phyloP scores from a whole-genome alignment of 768 basidiomycete species.

The Tylopilus subfusipes region DNA sequence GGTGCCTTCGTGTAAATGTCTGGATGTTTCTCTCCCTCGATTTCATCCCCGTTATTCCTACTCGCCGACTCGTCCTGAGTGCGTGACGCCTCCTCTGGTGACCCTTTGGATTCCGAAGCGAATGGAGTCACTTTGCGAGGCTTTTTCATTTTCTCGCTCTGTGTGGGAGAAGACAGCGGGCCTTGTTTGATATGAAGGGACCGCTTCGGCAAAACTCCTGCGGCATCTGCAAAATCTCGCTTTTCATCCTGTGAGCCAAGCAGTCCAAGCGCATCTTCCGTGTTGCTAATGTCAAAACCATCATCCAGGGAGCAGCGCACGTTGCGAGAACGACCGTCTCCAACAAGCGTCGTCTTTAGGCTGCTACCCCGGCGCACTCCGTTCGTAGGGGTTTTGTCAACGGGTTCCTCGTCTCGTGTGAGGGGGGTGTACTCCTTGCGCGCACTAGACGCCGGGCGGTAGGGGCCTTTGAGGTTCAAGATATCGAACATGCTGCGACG shows the following conservation, averaged over 20 bases:
- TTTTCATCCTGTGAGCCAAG: neutral
- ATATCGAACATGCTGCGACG: slow-evolving; percentile 24
- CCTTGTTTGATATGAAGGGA: neutral
- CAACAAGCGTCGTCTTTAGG: neutral
- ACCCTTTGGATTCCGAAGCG: neutral
- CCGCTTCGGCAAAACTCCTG: neutral
- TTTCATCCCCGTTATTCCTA: neutral
- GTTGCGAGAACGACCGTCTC: neutral
- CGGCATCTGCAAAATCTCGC: neutral
- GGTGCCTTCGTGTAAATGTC: slow-evolving; percentile 21
- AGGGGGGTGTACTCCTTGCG: slow-evolving; percentile 1
- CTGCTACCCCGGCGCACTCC: slow-evolving; percentile 1
- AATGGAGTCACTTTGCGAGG: slow-evolving; percentile 12
- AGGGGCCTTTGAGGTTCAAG: slow-evolving; percentile 13
- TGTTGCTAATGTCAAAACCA: neutral
- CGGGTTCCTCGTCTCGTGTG: neutral
- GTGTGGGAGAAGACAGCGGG: neutral
- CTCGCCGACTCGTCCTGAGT: neutral
- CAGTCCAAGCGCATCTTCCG: neutral
- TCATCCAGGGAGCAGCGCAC: slow-evolving; percentile 1
- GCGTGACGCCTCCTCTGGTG: neutral
- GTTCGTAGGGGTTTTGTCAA: neutral
- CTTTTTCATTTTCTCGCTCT: neutral
- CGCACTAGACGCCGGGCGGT: neutral
- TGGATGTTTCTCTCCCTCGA: neutral